A percentile compares a stretch with the other conserved stretches of the same genome.
Evolutionary conservation across 345 rosid genomes (phyloP).

Genomic region (Boechera stricta): DNA sequence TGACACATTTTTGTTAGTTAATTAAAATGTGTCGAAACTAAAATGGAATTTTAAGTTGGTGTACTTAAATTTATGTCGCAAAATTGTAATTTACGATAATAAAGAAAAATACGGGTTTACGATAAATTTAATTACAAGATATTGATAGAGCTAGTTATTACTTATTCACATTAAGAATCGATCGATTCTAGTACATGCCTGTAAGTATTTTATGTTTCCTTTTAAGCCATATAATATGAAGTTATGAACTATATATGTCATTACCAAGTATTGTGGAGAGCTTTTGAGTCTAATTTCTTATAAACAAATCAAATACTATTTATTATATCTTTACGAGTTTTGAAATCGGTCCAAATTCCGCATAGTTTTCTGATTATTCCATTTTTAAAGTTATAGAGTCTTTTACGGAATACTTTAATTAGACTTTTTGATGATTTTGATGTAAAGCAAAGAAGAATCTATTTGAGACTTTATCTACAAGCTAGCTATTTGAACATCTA

Average conservation of each 20-base stretch:
- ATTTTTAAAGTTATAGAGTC: constrained; percentile 35
- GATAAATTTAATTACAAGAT: neutral
- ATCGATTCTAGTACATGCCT: neutral
- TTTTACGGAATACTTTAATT: constrained; percentile 45
- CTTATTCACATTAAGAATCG: neutral
- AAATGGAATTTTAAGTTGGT: neutral
- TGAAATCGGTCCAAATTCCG: constrained; percentile 31
- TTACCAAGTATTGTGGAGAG: constrained; percentile 25
- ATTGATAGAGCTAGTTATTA: neutral
- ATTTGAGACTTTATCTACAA: constrained; percentile 43
- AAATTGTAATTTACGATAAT: neutral
- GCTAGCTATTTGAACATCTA: constrained; percentile 41
- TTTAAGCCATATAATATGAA: constrained; percentile 16
- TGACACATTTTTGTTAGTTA: neutral
- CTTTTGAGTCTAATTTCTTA: constrained; percentile 5
- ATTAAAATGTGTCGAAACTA: neutral
- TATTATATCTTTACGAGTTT: constrained; percentile 15
- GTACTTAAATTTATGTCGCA: neutral
- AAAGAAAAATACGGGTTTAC: neutral
- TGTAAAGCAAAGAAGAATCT: constrained; percentile 49
- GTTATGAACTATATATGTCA: neutral
- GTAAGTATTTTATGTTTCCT: constrained; percentile 11
- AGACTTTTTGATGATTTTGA: constrained; percentile 49
- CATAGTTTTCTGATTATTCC: constrained; percentile 44
- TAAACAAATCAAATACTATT: neutral